phyloP scores from a whole-genome alignment of 768 basidiomycete genomes.

The Russula vinacea region DNA sequence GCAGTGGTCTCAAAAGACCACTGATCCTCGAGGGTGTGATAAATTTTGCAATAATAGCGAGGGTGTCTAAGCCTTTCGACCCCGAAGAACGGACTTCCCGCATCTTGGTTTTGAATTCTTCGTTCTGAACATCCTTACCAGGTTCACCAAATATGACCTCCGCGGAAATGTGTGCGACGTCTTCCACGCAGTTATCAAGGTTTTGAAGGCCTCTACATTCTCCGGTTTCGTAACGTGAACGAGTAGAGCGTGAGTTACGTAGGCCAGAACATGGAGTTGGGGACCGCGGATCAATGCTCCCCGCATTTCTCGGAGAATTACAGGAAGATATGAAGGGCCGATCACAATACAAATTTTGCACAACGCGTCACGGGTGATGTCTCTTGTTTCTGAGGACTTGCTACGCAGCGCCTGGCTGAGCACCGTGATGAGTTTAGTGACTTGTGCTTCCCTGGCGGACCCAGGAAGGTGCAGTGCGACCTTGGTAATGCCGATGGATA shows the following conservation, averaged over 20 bases:
- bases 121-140: conserved; percentile 79
- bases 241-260: conserved; percentile 75
- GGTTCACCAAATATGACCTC: conserved; percentile 95
- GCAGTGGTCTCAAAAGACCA: conserved; percentile 70
- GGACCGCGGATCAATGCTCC: conserved; percentile 85
- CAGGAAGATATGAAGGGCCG: conserved; percentile 70
- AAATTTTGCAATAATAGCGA: conserved; percentile 73
- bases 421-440: conserved; percentile 73
- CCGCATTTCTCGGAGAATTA: conserved; percentile 76
- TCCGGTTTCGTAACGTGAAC: conserved; percentile 72
- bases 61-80: conserved; percentile 82
- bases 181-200: conserved; percentile 74
- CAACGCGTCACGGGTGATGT: conserved; percentile 78
- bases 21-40: conserved; percentile 77
- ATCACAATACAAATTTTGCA: conserved; percentile 72
- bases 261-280: conserved; percentile 89
- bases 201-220: conserved; percentile 50
- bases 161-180: conserved; percentile 74
- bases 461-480: conserved; percentile 79
- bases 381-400: conserved; percentile 88
- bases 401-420: conserved; percentile 90
- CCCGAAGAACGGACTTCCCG: conserved; percentile 83
- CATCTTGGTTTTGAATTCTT: conserved; percentile 94
- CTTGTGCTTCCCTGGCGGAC: conserved; percentile 58
- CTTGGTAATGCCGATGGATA: conserved; percentile 81